These are phyloP conservation scores for Panaeolus cyanescens DNA, from an alignment of 768 basidiomycete genomes.

Conservation along the genomic window DNA sequence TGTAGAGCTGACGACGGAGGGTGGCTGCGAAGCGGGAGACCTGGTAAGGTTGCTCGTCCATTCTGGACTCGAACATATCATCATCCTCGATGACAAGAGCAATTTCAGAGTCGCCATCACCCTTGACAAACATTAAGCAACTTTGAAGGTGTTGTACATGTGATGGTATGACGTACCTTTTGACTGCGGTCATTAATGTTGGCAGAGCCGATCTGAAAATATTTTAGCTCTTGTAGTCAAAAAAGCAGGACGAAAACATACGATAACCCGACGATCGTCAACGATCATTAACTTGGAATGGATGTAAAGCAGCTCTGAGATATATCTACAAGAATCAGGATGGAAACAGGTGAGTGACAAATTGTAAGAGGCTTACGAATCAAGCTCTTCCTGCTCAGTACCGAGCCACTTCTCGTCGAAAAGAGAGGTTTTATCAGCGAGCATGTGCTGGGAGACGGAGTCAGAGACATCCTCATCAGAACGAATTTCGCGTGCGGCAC, in stretches of 20 bases:
- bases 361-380: conserved; percentile 54
- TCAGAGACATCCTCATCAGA: conserved; percentile 69
- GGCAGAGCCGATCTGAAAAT: conserved; percentile 84
- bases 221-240: neutral
- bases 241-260: conserved; percentile 36
- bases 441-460: conserved; percentile 79
- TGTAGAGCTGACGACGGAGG: conserved; percentile 80
- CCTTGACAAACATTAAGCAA: conserved; percentile 39
- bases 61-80: conserved; percentile 70
- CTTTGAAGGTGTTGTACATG: neutral
- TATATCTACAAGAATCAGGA: conserved; percentile 51
- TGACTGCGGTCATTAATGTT: conserved; percentile 91
- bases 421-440: conserved; percentile 62
- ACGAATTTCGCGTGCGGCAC: conserved; percentile 55
- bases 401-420: conserved; percentile 86
- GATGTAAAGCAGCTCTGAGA: conserved; percentile 81
- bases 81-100: conserved; percentile 89
- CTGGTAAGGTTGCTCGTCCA: conserved; percentile 76
- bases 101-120: conserved; percentile 95
- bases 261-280: conserved; percentile 88
- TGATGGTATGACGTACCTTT: conserved; percentile 45
- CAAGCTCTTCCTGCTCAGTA: conserved; percentile 77
- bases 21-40: conserved; percentile 83
- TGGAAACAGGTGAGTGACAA: conserved; percentile 8
- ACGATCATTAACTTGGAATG: conserved; percentile 94